Base-by-base conservation (phyloP, 441 rosid species). In the Brassica balearica region DNA sequence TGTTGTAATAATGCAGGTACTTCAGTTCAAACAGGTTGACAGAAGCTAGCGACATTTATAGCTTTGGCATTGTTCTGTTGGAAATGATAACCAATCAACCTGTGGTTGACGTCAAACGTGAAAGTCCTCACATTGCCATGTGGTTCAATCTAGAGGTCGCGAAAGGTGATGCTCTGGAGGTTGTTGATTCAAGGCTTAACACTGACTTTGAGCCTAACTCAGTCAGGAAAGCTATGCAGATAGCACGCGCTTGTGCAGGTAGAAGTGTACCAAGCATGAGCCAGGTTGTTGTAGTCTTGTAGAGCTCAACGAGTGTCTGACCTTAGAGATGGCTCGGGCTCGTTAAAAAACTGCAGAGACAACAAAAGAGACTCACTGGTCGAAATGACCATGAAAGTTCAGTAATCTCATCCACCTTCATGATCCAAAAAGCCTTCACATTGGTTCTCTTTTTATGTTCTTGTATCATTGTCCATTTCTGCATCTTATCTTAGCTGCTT, bases 11-110 rank as follows among this genome's bases (percentile, higher is more conserved):
- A 58, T 71, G 51, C 69, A 61, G 69, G 8, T 63, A 73, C 76
- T 61, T 9, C 69, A 64, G 4, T 2, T 11, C 78, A 0, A 75
- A 75, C 67, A 4, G 59, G 23, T 65, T 75, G 66, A 75, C 56
- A 41, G 5, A 53, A 2, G 1, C 1, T 11, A 74, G 71, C 36
- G 77, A 74, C 55, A 36, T 74, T 48, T 48, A 65, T 66, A 64
- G 71, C 71, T 74, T 74, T 51, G 77, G 77, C 12, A 36, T 74
- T 65, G 58, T 75, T 65, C 36, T 36, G 38, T 67, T 75, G 59
- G 78, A 75, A 58, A 34, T 66, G 29, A 67, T 75, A 38, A 75
- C 72, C 14, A 75, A 75, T 55, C 72, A 75, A 56, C 55, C 22
- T 14, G 72, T 66, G 23, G 10, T 75, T 25, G 66, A 65, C 43